Evolutionary conservation across 352 stramenopile genomes (phyloP), one percentile per base, ranked within the genome.

Genomic region (Globisporangium cylindrosporum): DNA sequence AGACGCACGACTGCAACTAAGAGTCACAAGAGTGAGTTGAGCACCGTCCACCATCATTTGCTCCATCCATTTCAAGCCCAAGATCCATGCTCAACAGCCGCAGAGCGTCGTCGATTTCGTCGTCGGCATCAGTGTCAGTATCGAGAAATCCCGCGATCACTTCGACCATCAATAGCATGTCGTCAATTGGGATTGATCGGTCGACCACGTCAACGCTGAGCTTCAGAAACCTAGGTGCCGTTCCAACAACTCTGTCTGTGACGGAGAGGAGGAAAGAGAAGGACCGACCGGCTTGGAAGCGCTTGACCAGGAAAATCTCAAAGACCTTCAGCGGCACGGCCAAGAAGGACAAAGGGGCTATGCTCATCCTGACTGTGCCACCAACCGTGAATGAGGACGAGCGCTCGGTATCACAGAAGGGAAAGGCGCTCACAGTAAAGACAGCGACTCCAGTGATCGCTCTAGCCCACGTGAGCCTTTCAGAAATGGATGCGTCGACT

Each of bases 211-310:
- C 60, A n/a, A 48, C 60, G 4, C n/a, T 66, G 24, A 66, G 59
- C 12, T 34, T 60, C 55, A 25, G 18, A 27, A 60, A 14, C 32
- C 24, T 46, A 6, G 29, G 10, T 12, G 14, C n/a, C 20, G n/a
- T 18, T 27, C 3, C 49, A 18, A 56, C 49, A 18, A 56, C 55
- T 41, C 15, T 41, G 29, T 46, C 55, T n/a, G 20, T 24, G 22
- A 20, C 3, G 18, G 20, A 36, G 55, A 22, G 46, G 29, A 36
- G 20, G 29, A 48, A 46, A 18, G 49, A 27, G 3, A 60, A 56
- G n/a, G 36, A 59, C 8, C 43, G 15, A 46, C 57, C 65, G 14
- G 57, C 56, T 24, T 70, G 65, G 65, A 57, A 70, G 57, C 65
- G 57, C n/a, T 27, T 70, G 57, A 61, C 65, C 5, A 38, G 57